Evolutionary conservation across 257 asterid genomes (phyloP), one percentile per base, ranked within the genome.

Genomic region (Schizonepeta tenuifolia): DNA sequence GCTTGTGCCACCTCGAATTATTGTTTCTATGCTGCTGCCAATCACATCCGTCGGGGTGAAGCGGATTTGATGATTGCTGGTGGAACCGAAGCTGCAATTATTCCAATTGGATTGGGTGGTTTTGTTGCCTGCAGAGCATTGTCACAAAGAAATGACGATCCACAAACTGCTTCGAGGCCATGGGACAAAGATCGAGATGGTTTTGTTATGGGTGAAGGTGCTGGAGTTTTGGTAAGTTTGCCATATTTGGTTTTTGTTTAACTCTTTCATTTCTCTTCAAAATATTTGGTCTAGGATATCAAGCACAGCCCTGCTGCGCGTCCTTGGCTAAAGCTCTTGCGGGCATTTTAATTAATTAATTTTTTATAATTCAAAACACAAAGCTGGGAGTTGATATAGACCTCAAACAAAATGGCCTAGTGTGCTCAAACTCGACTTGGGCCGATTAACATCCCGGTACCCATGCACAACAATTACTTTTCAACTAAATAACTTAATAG

Each of bases 1-100:
- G 98, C 97, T 81, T 93, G 98, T 77, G 98, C 98, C 22, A 90
- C 98, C 67, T 90, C 97, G n/a, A 93, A 90, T 70, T 90, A 93
- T 64, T 90, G 97, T 80, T 93, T 93, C 81, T 85, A 90, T 22
- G 98, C 97, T 6, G 98, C 97, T 75, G 98, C 97, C 6, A 93
- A 90, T 83, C 98, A 90, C 88, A 93, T 93, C 69, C 93, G 97
- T 9, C 78, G 98, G 73, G 98, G 98, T n/a, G 98, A 93, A 81
- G 95, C 97, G 73, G 98, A 93, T 83, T 64, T 90, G 76, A 93
- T 93, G 97, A 57, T 93, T 49, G 95, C 90, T 64, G 98, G 98
- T 65, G 98, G 97, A 77, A 90, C 96, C 28, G 98, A 93, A 78
- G 98, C 98, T 65, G 97, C 97, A 54, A 88, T 90, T 55, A 90